phyloP scores from a whole-genome alignment of 2,329 filamentous ascomycete species.

The Microdochium paspali region DNA sequence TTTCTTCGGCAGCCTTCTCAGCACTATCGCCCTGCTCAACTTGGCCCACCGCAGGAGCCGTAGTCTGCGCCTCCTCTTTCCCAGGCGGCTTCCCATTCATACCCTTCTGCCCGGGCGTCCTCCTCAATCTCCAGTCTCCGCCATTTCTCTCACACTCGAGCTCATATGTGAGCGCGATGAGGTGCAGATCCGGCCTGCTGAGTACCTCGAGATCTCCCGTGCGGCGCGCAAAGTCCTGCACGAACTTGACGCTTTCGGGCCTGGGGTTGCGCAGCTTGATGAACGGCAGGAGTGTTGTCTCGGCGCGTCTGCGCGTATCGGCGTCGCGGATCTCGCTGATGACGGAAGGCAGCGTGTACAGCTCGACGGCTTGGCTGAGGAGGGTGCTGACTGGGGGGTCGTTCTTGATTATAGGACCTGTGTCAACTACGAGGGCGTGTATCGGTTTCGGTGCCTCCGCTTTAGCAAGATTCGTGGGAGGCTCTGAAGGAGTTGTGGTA shows the following conservation, averaged over 20 bases:
- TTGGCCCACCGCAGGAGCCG: not conserved
- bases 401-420: slow-evolving; percentile 90
- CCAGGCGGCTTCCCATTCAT: slow-evolving; percentile 60
- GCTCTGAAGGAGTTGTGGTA: not conserved
- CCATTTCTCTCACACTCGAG: slow-evolving; percentile 84
- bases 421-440: slow-evolving; percentile 79
- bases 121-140: slow-evolving; percentile 80
- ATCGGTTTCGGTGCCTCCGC: slow-evolving; percentile 49
- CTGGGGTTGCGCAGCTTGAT: slow-evolving; percentile 66
- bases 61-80: slow-evolving; percentile 19
- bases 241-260: slow-evolving; percentile 67
- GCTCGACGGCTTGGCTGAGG: slow-evolving; percentile 62
- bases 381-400: slow-evolving; percentile 78
- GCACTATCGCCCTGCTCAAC: slow-evolving; percentile 10
- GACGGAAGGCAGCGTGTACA: slow-evolving; percentile 80
- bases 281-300: slow-evolving; percentile 81
- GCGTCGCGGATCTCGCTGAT: slow-evolving; percentile 82
- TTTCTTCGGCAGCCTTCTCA: slow-evolving; percentile 6
- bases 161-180: slow-evolving; percentile 87
- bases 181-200: slow-evolving; percentile 79
- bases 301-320: slow-evolving; percentile 68
- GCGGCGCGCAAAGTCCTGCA: slow-evolving; percentile 76
- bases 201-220: slow-evolving; percentile 86
- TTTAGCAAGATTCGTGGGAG: no score
- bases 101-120: slow-evolving; percentile 67